Percentiles rank a stretch among this genome's conserved stretches.
Evolutionary conservation across 306 rosid genomes (phyloP).

Genomic region (Leucaena leucocephala): DNA sequence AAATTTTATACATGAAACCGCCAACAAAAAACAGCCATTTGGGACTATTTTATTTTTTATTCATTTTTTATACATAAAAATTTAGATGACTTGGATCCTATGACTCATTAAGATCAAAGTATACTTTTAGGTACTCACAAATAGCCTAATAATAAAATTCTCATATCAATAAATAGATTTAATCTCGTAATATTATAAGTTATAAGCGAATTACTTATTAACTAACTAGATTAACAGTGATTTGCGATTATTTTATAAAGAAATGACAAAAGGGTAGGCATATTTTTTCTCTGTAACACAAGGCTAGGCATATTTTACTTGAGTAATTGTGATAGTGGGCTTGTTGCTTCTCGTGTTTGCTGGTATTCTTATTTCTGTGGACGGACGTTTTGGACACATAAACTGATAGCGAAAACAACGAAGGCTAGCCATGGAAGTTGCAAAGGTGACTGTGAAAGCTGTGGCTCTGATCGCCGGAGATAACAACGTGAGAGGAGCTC

Average conservation of each 20-base stretch:
- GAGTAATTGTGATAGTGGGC: neutral
- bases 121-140: too few species aligned
- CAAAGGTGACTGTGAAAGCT: slow-evolving; percentile 53
- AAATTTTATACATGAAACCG: neutral
- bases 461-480: slow-evolving; percentile 66
- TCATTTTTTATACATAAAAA: too few species aligned
- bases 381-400: neutral
- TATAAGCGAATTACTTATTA: too few species aligned
- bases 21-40: neutral
- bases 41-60: too few species aligned
- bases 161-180: too few species aligned
- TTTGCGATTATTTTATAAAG: neutral
- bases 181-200: too few species aligned
- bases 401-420: neutral
- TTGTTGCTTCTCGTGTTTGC: neutral
- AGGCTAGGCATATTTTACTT: neutral
- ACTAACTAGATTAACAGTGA: too few species aligned
- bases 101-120: too few species aligned
- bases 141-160: too few species aligned
- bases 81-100: too few species aligned
- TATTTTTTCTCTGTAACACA: too few species aligned
- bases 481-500: slow-evolving; percentile 58
- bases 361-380: neutral
- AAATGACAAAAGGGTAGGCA: neutral
- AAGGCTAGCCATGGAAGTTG: slow-evolving; percentile 16